Evolutionary conservation across 495 filamentous ascomycete genomes (phyloP).

Genomic region (Penicilliopsis zonata): DNA sequence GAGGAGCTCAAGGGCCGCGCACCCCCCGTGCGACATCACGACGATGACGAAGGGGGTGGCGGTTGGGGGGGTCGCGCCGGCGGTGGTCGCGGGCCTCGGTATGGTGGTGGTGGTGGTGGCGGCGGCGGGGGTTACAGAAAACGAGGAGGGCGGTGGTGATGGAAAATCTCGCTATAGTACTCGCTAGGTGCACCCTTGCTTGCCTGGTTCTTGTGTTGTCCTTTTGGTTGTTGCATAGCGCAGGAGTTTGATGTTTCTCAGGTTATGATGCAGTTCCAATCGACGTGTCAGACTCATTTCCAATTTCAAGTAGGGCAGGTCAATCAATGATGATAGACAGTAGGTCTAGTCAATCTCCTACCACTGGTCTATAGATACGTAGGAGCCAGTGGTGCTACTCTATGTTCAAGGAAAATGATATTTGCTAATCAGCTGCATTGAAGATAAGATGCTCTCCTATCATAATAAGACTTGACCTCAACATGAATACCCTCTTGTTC

Average conservation of each 20-base stretch:
- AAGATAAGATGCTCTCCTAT: no score
- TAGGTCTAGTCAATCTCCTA: no score
- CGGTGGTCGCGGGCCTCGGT: conserved; percentile 39
- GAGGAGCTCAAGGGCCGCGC: conserved; percentile 71
- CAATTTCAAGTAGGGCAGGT: no score
- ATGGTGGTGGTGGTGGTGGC: conserved; percentile 27
- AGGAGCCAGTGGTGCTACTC: no score
- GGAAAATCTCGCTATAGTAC: conserved; percentile 3
- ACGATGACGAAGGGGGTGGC: conserved; percentile 38
- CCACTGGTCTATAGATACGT: no score
- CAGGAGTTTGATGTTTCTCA: conserved; percentile 29
- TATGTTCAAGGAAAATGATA: no score
- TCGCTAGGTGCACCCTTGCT: conserved; percentile 1
- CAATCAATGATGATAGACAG: no score
- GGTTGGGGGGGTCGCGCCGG: conserved; percentile 40
- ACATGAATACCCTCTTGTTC: no score
- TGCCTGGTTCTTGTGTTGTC: conserved; percentile 9
- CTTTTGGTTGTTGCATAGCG: conserved; percentile 30
- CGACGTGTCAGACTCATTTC: no score
- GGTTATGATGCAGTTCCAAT: no score
- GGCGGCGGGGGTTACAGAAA: conserved; percentile 28
- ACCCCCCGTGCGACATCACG: conserved; percentile 43
- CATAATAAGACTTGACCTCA: no score
- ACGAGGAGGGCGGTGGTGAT: conserved; percentile 29
- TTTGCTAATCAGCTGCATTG: no score